Evolutionary conservation across 2,329 filamentous ascomycete genomes (phyloP).

Genomic region (Nannizziopsis barbatae): DNA sequence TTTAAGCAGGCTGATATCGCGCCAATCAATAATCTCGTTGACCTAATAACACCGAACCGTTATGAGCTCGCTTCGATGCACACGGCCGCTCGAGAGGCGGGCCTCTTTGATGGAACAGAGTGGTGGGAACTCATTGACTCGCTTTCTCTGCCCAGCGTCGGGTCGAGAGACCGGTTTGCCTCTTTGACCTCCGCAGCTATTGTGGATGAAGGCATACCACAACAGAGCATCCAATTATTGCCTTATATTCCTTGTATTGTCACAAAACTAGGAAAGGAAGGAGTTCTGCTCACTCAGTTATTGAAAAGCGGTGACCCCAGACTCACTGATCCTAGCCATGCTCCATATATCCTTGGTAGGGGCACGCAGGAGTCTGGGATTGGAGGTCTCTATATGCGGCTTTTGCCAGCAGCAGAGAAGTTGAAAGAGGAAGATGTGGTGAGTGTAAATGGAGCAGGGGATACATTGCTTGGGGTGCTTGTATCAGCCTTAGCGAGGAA

Average conservation of each 20-base stretch:
- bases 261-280: conserved; percentile 67
- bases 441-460: conserved; percentile 88
- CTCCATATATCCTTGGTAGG: conserved; percentile 61
- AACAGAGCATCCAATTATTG: conserved; percentile 71
- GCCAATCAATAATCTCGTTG: conserved; percentile 50
- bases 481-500: conserved; percentile 63
- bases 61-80: conserved; percentile 76
- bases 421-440: conserved; percentile 55
- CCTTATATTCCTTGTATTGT: conserved; percentile 78
- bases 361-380: conserved; percentile 33
- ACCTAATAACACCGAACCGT: conserved; percentile 71
- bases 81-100: conserved; percentile 52
- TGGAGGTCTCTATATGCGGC: conserved; percentile 74
- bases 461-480: conserved; percentile 79
- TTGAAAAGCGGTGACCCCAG: conserved; percentile 57
- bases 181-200: conserved; percentile 55
- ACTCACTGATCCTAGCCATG: conserved; percentile 50
- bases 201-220: conserved; percentile 69
- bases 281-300: conserved; percentile 64
- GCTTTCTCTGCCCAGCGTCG: conserved; percentile 58
- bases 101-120: conserved; percentile 54
- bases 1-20: conserved; percentile 37
- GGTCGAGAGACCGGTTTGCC: conserved; percentile 61
- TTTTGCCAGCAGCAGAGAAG: conserved; percentile 56
- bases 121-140: conserved; percentile 78